phyloP scores from a whole-genome alignment of 306 rosid genomes.

The Alnus rubra region DNA sequence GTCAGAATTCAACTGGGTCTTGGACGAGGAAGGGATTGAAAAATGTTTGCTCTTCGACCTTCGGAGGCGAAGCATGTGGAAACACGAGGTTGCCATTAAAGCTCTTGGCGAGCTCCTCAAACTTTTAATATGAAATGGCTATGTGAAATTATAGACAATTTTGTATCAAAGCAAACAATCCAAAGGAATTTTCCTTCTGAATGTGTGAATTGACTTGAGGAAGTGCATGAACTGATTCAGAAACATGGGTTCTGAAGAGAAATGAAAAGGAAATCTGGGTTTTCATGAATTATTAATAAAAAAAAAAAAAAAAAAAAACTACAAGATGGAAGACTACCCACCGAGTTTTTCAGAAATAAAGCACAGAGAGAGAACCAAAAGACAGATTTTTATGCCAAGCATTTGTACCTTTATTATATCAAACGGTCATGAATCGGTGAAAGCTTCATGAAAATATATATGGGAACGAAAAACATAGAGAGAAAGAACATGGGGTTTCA shows the following conservation, averaged over 20 bases:
- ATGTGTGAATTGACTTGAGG: conserved; percentile 68
- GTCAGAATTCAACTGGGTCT: conserved; percentile 48
- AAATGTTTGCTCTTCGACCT: conserved; percentile 68
- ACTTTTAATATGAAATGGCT: conserved; percentile 8
- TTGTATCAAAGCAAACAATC: conserved; percentile 42
- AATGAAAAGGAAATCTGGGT: conserved; percentile 28
- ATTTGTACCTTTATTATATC: conserved; percentile 12
- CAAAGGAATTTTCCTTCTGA: conserved; percentile 72
- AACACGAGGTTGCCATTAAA: conserved; percentile 75
- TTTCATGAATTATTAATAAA: conserved; percentile 39
- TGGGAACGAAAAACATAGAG: conserved; percentile 22
- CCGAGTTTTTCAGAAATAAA: conserved; percentile 24
- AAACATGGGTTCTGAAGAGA: conserved; percentile 58
- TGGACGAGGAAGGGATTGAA: conserved; percentile 57
- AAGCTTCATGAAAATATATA: conserved; percentile 19
- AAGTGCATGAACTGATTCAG: conserved; percentile 80
- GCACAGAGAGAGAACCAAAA: conserved; percentile 18
- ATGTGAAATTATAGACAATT: neutral
- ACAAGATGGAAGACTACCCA: conserved; percentile 33
- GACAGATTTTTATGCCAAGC: conserved; percentile 24
- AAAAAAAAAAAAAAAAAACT: neutral
- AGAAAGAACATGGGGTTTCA: conserved; percentile 33
- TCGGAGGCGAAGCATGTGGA: conserved; percentile 54
- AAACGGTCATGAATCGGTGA: conserved; percentile 23
- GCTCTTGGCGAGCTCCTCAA: conserved; percentile 20